A percentile compares a stretch with the other conserved stretches of the same genome.
Evolutionary conservation across 345 rosid genomes (phyloP).

Genomic region (Eucalyptus tenuipes): DNA sequence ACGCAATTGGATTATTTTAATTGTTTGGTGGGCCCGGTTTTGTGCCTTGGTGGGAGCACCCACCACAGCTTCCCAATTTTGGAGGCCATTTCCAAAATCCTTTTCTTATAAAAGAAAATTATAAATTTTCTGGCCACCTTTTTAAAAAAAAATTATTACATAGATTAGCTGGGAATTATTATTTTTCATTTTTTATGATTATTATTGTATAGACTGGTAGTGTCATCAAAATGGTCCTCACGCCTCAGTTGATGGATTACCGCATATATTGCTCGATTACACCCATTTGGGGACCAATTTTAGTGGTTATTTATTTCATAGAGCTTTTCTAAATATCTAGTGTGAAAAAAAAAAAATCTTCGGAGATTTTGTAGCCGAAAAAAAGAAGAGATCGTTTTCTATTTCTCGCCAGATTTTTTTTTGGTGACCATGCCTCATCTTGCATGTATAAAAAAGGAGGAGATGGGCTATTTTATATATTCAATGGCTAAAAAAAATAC

Average conservation of each 20-base stretch:
- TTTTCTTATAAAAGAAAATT: neutral
- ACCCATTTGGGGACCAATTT: neutral
- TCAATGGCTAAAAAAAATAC: neutral
- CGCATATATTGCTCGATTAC: neutral
- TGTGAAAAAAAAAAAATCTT: neutral
- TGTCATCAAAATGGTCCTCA: neutral
- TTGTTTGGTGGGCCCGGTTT: neutral
- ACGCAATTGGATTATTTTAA: neutral
- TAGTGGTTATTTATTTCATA: neutral
- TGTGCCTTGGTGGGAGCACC: neutral
- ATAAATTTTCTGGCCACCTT: neutral
- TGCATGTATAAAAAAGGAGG: neutral
- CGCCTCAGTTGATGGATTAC: neutral
- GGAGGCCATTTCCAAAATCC: neutral
- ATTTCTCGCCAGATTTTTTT: neutral
- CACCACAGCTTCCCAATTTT: neutral
- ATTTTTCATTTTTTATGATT: too few species aligned
- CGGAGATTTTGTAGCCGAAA: neutral
- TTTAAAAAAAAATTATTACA: neutral
- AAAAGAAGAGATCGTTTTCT: neutral
- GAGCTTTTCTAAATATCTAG: neutral
- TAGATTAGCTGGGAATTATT: neutral
- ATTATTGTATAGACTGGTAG: neutral
- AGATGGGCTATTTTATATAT: neutral
- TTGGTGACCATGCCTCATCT: neutral